These are phyloP conservation scores for Lentinula novae-zelandiae DNA, from an alignment of 1,284 basidiomycete species.

Conservation along the genomic window DNA sequence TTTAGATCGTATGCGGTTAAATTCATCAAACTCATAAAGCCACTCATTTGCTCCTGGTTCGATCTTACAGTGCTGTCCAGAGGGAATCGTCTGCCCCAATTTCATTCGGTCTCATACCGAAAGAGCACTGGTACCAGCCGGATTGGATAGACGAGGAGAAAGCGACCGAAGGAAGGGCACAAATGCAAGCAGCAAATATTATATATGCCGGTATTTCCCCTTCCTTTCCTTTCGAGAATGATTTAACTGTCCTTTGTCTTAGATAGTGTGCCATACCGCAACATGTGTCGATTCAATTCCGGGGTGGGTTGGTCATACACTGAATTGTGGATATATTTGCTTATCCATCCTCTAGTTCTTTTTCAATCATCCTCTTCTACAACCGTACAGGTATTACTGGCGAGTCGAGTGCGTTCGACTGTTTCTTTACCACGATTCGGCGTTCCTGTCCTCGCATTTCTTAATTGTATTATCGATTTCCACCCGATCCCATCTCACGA, in stretches of 20 bases:
- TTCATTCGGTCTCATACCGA: conserved; percentile 54
- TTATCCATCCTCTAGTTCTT: conserved; percentile 29
- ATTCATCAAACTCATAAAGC: not conserved
- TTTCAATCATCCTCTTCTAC: conserved; percentile 43
- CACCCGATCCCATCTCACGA: not conserved
- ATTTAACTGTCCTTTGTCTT: conserved; percentile 9
- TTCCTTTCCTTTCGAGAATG: not conserved
- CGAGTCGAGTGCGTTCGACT: conserved; percentile 46
- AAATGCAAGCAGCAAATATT: conserved; percentile 48
- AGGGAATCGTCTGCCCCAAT: conserved; percentile 27
- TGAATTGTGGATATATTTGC: not conserved
- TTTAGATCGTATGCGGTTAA: conserved; percentile 50
- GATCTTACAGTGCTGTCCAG: conserved; percentile 10
- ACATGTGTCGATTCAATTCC: conserved; percentile 85
- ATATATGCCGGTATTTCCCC: conserved; percentile 41
- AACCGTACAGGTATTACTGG: conserved; percentile 58
- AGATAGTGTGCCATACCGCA: conserved; percentile 42
- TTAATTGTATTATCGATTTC: conserved; percentile 37
- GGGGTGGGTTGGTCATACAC: conserved; percentile 37
- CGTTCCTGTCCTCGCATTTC: conserved; percentile 11
- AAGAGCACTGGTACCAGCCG: conserved; percentile 49
- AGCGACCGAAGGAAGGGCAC: conserved; percentile 45
- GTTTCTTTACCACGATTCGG: not conserved
- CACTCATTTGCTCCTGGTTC: not conserved
- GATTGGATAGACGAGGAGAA: conserved; percentile 61